Conservation (phyloP, 495 filamentous ascomycete genomes). For the Letharia lupina region DNA sequence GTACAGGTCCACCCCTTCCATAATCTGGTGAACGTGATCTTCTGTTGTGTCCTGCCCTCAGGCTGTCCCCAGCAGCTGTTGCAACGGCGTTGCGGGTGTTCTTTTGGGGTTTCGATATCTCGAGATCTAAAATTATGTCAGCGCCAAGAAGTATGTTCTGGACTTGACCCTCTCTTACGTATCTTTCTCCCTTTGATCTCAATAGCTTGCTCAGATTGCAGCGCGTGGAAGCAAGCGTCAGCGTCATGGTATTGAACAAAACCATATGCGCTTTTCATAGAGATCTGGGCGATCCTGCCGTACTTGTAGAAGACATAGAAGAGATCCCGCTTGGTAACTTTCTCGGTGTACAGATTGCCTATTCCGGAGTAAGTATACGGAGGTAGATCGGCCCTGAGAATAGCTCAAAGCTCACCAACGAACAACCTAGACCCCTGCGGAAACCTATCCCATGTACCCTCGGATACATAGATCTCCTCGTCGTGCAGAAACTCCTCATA, state of each 20-base stretch:
- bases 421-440: slow-evolving; percentile 79
- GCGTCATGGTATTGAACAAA: slow-evolving; percentile 89
- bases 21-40: slow-evolving; percentile 69
- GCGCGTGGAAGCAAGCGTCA: slow-evolving; percentile 59
- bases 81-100: slow-evolving; percentile 53
- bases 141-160: slow-evolving; percentile 7
- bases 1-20: slow-evolving; percentile 40
- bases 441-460: slow-evolving; percentile 92
- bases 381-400: neutral
- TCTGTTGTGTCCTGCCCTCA: slow-evolving; percentile 35
- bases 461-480: slow-evolving; percentile 70
- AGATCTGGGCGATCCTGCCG: slow-evolving; percentile 86
- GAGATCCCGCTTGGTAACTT: slow-evolving; percentile 86
- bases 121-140: slow-evolving; percentile 58
- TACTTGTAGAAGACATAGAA: slow-evolving; percentile 83
- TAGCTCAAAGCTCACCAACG: slow-evolving; percentile 58
- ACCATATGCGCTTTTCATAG: slow-evolving; percentile 92
- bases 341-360: slow-evolving; percentile 92
- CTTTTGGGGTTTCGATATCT: slow-evolving; percentile 83
- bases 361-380: slow-evolving; percentile 21
- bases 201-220: slow-evolving; percentile 68
- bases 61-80: slow-evolving; percentile 33
- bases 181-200: slow-evolving; percentile 78
- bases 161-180: slow-evolving; percentile 53
- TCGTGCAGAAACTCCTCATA: slow-evolving; percentile 78